phyloP scores from a whole-genome alignment of 2,329 filamentous ascomycete species.

The Arthrobotrys pseudoclavata region DNA sequence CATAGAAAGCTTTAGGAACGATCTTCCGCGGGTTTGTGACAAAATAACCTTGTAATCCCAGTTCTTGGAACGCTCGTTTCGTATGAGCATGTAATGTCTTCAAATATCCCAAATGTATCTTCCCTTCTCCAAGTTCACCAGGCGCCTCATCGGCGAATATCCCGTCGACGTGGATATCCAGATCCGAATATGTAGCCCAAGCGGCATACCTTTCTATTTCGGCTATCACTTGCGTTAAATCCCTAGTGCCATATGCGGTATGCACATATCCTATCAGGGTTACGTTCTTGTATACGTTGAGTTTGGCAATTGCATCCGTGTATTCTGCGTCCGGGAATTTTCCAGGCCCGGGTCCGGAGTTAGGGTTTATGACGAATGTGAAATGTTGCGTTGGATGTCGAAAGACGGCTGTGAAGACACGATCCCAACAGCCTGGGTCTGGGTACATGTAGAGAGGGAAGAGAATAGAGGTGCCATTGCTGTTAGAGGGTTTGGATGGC shows the following conservation, averaged over 20 bases:
- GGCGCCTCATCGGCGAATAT: conserved; percentile 67
- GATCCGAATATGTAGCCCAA: conserved; percentile 64
- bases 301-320: conserved; percentile 64
- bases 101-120: conserved; percentile 35
- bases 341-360: conserved; percentile 64
- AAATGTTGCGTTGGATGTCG: conserved; percentile 63
- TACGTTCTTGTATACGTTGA: conserved; percentile 67
- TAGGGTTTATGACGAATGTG: conserved; percentile 64
- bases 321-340: conserved; percentile 65
- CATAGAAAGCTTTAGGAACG: conserved; percentile 42
- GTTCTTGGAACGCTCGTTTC: conserved; percentile 33
- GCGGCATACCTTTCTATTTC: conserved; percentile 66
- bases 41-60: conserved; percentile 34
- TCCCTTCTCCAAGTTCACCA: conserved; percentile 44
- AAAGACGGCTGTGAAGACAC: conserved; percentile 60
- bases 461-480: conserved; percentile 60
- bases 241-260: conserved; percentile 65
- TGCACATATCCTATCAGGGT: conserved; percentile 67
- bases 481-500: conserved; percentile 47
- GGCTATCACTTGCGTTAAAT: conserved; percentile 64
- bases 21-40: conserved; percentile 51
- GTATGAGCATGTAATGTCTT: conserved; percentile 26
- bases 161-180: conserved; percentile 65
- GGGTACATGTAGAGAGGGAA: conserved; percentile 63
- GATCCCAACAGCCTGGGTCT: conserved; percentile 60